Evolutionary conservation across 345 rosid genomes (phyloP), one percentile per base, ranked within the genome.

Genomic region (Brassica carinata): DNA sequence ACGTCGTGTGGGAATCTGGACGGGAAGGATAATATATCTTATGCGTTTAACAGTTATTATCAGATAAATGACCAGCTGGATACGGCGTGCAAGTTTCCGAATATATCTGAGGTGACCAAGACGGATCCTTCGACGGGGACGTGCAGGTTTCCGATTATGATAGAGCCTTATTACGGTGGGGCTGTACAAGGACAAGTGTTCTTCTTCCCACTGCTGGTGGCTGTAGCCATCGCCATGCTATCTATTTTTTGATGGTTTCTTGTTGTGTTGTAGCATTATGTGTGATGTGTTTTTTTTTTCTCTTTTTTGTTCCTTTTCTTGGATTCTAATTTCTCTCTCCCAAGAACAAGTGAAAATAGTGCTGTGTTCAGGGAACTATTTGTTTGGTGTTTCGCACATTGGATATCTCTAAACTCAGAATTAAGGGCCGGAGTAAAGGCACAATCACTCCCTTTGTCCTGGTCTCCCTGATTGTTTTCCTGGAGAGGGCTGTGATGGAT

Each of bases 21-120:
- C 67, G 83, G 81, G 14, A 69, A 38, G 70, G 86, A 85, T 45
- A 96, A 93, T 78, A 90, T 96, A 64, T 96, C 98, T 0, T 96
- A 84, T 72, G 99, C 99, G 1, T 92, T 92, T 53, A 93, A 96
- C 66, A 96, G 98, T 85, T 96, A 92, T 77, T 96, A 82, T 83
- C 99, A 96, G 90, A 87, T 33, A 23, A 76, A 90, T 8, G 86
- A 96, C 81, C 99, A 96, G 85, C 82, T 76, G 0, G 97, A 93
- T 1, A 75, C 8, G 0, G 97, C 98, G 10, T 96, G 98, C 86
- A 88, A 87, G 84, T 96, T 96, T 78, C 81, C 92, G 4, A 90
- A 92, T 79, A 69, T 93, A 34, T 85, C 93, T 2, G 87, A 82
- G 29, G 81, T 89, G 83, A 87, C 90, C 0, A 90, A 82, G 83